Evolutionary conservation across 768 basidiomycete genomes (phyloP).

Genomic region (Lactifluus volemus): DNA sequence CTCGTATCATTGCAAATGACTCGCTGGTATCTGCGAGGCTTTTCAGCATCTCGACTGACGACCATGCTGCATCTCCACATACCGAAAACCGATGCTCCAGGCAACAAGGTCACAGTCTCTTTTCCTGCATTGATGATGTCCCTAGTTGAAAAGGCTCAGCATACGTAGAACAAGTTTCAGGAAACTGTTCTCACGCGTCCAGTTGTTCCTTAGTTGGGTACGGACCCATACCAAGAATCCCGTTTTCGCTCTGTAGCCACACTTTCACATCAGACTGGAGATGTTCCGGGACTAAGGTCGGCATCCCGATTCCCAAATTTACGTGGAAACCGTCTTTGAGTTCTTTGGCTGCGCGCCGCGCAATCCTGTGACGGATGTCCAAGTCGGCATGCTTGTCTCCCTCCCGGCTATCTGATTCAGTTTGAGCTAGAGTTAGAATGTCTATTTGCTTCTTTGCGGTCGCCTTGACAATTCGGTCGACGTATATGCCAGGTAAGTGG

Average conservation of each 20-base stretch:
- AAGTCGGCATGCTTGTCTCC: conserved; percentile 38
- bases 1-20: conserved; percentile 96
- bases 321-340: conserved; percentile 83
- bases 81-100: conserved; percentile 90
- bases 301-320: conserved; percentile 88
- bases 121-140: conserved; percentile 95
- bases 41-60: neutral
- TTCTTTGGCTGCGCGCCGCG: conserved; percentile 81
- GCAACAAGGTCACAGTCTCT: conserved; percentile 86
- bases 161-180: neutral
- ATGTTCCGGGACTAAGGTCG: conserved; percentile 79
- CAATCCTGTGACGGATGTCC: conserved; percentile 63
- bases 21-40: conserved; percentile 70
- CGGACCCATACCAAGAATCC: conserved; percentile 85
- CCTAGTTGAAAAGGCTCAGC: conserved; percentile 29
- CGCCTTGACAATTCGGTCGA: conserved; percentile 80
- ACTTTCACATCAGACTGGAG: conserved; percentile 64
- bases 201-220: conserved; percentile 74
- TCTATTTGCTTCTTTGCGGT: conserved; percentile 74
- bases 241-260: conserved; percentile 91
- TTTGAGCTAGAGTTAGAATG: conserved; percentile 54
- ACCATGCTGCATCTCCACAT: conserved; percentile 21
- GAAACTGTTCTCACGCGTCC: conserved; percentile 52
- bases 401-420: conserved; percentile 35
- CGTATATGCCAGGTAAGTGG: conserved; percentile 78